A percentile compares a stretch with the other conserved stretches of the same genome.
phyloP scores from a whole-genome alignment of 345 rosid genomes.

The Camelina sativa region DNA sequence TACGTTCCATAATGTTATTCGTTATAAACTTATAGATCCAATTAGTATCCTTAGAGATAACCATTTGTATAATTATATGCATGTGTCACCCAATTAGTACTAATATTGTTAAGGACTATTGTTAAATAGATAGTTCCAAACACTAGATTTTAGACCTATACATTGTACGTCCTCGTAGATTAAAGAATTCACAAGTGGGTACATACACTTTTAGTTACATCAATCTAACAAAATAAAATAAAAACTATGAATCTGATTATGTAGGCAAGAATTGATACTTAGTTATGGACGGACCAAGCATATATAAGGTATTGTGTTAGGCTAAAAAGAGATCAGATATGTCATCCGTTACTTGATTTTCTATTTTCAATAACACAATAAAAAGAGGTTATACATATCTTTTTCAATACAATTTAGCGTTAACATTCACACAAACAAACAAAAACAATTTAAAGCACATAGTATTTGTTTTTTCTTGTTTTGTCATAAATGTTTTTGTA shows the following conservation, averaged over 20 bases:
- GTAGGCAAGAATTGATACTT: neutral
- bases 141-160: slow-evolving; percentile 10
- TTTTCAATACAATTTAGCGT: neutral
- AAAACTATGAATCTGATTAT: neutral
- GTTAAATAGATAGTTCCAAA: neutral
- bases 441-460: neutral
- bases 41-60: slow-evolving; percentile 3
- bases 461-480: neutral
- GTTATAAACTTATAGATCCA: neutral
- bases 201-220: slow-evolving; percentile 8
- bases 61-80: neutral
- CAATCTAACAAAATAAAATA: neutral
- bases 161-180: neutral
- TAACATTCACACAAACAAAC: neutral
- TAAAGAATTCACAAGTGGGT: slow-evolving; percentile 7
- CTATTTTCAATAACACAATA: neutral
- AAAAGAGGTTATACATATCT: neutral
- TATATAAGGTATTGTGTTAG: neutral
- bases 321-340: slow-evolving; percentile 6
- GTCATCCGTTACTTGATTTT: neutral
- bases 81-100: slow-evolving; percentile 4
- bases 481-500: neutral
- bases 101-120: slow-evolving; percentile 5
- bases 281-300: neutral
- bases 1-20: slow-evolving; percentile 18